Percentiles rank a stretch among this genome's conserved stretches.
Evolutionary conservation across 2,329 filamentous ascomycete species (phyloP).

Genomic region (Fonsecaea erecta): DNA sequence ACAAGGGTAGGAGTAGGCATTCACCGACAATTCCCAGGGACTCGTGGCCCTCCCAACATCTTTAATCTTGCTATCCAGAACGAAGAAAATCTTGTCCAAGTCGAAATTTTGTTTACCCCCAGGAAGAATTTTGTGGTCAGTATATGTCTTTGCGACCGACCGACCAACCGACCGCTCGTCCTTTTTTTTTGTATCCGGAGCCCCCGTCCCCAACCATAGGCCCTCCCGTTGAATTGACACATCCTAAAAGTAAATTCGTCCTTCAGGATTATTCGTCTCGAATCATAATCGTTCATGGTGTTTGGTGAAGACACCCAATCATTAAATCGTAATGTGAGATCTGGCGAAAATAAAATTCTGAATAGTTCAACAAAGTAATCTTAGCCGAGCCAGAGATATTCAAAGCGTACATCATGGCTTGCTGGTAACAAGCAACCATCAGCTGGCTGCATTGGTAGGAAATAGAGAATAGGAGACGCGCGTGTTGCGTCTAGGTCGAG

Average conservation of each 20-base stretch:
- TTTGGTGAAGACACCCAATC: constrained; percentile 20
- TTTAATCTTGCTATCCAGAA: background rate
- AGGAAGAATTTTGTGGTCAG: background rate
- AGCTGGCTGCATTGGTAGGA: constrained; percentile 37
- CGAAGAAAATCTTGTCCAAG: background rate
- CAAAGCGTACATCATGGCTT: background rate
- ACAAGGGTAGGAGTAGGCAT: background rate
- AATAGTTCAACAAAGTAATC: background rate
- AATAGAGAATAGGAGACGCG: constrained; percentile 53
- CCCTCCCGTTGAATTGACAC: background rate
- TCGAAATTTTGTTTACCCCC: background rate
- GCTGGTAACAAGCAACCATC: background rate
- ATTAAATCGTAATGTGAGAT: constrained; percentile 28
- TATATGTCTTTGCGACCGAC: background rate
- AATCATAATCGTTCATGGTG: constrained; percentile 31
- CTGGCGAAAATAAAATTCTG: constrained; percentile 1
- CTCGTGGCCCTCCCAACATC: background rate
- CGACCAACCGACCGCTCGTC: background rate
- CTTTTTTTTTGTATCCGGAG: background rate
- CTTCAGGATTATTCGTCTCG: constrained; percentile 19
- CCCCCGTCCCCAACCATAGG: background rate
- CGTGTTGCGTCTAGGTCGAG: constrained; percentile 31
- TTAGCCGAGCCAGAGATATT: background rate
- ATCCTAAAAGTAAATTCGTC: constrained; percentile 14
- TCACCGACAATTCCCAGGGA: background rate